These are phyloP conservation scores for Cordyceps cicadae DNA, from an alignment of 2,329 filamentous ascomycete species.

Conservation along the genomic window DNA sequence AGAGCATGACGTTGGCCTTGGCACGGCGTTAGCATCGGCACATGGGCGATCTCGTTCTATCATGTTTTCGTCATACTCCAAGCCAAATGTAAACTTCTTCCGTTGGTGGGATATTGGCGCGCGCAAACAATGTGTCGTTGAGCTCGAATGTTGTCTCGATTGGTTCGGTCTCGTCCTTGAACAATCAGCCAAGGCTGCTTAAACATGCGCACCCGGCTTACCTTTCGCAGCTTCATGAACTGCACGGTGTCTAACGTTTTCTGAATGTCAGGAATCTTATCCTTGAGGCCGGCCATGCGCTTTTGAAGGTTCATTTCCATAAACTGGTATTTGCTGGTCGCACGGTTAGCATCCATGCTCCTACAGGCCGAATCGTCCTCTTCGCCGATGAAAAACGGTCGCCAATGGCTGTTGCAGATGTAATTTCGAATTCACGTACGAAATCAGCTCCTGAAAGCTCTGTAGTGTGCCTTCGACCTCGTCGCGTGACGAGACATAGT, in stretches of 20 bases:
- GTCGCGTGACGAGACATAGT: slow-evolving; percentile 70
- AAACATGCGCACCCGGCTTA: slow-evolving; percentile 23
- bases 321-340: slow-evolving; percentile 88
- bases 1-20: slow-evolving; percentile 95
- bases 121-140: slow-evolving; percentile 91
- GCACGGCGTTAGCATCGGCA: slow-evolving; percentile 17
- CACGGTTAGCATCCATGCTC: slow-evolving; percentile 11
- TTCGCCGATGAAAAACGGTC: background rate
- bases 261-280: slow-evolving; percentile 95
- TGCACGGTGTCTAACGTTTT: slow-evolving; percentile 89
- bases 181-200: slow-evolving; percentile 14
- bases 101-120: slow-evolving; percentile 71
- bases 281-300: slow-evolving; percentile 69
- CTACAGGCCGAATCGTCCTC: background rate
- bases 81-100: slow-evolving; percentile 96
- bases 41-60: background rate
- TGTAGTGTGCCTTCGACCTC: slow-evolving; percentile 75
- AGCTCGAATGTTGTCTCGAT: slow-evolving; percentile 93
- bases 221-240: slow-evolving; percentile 72
- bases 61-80: slow-evolving; percentile 50
- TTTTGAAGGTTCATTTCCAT: slow-evolving; percentile 94
- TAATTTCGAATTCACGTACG: slow-evolving; percentile 43
- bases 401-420: background rate
- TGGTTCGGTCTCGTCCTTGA: slow-evolving; percentile 49
- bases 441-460: slow-evolving; percentile 89